Conservation (phyloP, 345 rosid genomes). For the Boechera retrofracta region DNA sequence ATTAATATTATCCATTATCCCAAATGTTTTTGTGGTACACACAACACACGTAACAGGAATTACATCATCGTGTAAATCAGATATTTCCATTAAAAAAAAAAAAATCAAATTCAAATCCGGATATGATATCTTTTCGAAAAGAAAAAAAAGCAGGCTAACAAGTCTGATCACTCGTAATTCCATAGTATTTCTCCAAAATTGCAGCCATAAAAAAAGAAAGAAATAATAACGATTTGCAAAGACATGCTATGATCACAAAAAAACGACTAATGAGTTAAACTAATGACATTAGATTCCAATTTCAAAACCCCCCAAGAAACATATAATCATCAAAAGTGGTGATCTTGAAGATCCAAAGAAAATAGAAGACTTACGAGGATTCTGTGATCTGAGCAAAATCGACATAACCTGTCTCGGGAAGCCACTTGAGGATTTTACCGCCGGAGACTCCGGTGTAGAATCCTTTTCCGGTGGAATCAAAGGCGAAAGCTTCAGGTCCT, state of each 20-base stretch:
- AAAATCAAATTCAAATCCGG: neutral
- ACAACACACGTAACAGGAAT: neutral
- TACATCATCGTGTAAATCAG: neutral
- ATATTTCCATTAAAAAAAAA: too few relatives aligned
- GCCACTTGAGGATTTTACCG: constrained; percentile 51
- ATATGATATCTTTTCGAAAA: neutral
- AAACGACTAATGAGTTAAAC: neutral
- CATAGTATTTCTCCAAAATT: neutral
- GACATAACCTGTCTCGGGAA: constrained; percentile 42
- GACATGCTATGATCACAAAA: neutral
- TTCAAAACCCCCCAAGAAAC: neutral
- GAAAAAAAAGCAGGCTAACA: neutral
- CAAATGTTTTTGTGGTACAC: neutral
- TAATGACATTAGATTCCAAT: neutral
- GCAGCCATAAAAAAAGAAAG: neutral
- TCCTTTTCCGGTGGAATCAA: constrained; percentile 48
- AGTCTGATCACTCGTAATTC: neutral
- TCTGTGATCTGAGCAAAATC: constrained; percentile 41
- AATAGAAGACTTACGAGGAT: constrained; percentile 31
- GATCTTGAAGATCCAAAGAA: constrained; percentile 9
- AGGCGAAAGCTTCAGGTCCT: constrained; percentile 47
- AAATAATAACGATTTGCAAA: neutral
- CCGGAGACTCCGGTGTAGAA: constrained; percentile 53
- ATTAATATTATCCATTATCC: neutral
- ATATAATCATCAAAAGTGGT: constrained; percentile 3